phyloP scores from a whole-genome alignment of 768 basidiomycete species.

The Mycena kentingensis region DNA sequence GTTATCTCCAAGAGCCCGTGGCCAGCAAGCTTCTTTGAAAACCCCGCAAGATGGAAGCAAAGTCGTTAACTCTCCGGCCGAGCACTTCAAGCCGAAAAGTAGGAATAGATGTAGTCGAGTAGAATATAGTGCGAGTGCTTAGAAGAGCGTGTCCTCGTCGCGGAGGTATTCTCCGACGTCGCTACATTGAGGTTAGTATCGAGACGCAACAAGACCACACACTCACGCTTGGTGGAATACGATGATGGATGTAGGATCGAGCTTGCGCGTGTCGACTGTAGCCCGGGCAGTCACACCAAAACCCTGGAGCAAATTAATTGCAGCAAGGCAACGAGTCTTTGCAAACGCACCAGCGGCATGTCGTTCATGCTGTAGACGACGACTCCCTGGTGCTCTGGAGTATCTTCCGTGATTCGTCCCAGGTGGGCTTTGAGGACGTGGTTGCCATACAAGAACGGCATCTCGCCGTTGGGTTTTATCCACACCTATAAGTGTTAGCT shows the following conservation, averaged over 20 bases:
- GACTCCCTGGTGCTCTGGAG: slow-evolving; percentile 98
- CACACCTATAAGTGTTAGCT: slow-evolving; percentile 64
- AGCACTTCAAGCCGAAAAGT: slow-evolving; percentile 47
- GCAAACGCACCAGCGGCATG: slow-evolving; percentile 73
- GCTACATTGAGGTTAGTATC: slow-evolving; percentile 40
- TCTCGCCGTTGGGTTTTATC: slow-evolving; percentile 99
- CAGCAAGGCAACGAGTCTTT: neutral
- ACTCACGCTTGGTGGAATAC: slow-evolving; percentile 97
- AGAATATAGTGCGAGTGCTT: slow-evolving; percentile 25
- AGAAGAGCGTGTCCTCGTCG: slow-evolving; percentile 93
- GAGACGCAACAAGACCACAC: slow-evolving; percentile 7
- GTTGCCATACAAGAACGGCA: slow-evolving; percentile 99
- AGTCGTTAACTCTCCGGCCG: slow-evolving; percentile 29
- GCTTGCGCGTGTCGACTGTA: slow-evolving; percentile 92
- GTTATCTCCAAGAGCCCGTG: no score
- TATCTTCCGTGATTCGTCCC: slow-evolving; percentile 98
- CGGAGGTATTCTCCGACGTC: slow-evolving; percentile 98
- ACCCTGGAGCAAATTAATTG: slow-evolving; percentile 55
- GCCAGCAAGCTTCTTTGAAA: no score
- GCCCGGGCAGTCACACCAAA: slow-evolving; percentile 97
- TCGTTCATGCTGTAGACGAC: slow-evolving; percentile 97
- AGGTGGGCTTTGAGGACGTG: slow-evolving; percentile 98
- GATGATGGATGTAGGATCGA: slow-evolving; percentile 95
- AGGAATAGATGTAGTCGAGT: slow-evolving; percentile 6
- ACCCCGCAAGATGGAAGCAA: neutral